These are phyloP conservation scores for Poa pratensis DNA, from an alignment of 176 grass and related monocot species.

Conservation along the genomic window DNA sequence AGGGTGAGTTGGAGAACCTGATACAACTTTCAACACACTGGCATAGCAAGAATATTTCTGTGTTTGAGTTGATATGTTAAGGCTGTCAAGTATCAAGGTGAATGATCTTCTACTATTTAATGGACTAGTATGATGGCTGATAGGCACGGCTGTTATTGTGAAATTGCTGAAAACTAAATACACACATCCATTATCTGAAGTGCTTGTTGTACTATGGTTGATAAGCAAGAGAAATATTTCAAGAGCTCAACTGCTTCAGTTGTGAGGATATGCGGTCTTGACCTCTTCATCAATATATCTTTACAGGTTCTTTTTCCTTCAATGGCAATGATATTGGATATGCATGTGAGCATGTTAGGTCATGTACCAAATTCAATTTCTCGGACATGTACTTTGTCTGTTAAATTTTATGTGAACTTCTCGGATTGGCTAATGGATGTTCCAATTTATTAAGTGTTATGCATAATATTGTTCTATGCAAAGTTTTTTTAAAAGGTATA, in stretches of 20 bases:
- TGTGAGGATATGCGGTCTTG: neutral
- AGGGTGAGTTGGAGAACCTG: neutral
- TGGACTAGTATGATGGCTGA: too few species aligned
- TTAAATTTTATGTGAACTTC: neutral
- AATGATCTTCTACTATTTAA: neutral
- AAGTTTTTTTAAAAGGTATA: neutral
- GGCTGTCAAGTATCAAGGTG: neutral
- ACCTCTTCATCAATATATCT: neutral
- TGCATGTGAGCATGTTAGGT: too few species aligned
- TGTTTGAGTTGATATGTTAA: neutral
- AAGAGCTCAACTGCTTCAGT: neutral
- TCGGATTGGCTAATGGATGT: neutral
- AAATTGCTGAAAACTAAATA: neutral
- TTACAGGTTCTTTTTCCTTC: neutral
- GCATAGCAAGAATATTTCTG: neutral
- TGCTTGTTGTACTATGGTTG: too few species aligned
- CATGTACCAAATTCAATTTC: neutral
- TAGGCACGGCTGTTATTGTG: neutral
- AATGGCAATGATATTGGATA: neutral
- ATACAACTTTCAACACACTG: neutral
- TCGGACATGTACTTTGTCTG: neutral
- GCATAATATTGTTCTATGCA: neutral
- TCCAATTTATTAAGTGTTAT: too few species aligned
- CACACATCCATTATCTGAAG: neutral
- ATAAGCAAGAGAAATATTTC: neutral